Conservation (phyloP, 2,329 filamentous ascomycete genomes). For the Coleophoma crateriformis region DNA sequence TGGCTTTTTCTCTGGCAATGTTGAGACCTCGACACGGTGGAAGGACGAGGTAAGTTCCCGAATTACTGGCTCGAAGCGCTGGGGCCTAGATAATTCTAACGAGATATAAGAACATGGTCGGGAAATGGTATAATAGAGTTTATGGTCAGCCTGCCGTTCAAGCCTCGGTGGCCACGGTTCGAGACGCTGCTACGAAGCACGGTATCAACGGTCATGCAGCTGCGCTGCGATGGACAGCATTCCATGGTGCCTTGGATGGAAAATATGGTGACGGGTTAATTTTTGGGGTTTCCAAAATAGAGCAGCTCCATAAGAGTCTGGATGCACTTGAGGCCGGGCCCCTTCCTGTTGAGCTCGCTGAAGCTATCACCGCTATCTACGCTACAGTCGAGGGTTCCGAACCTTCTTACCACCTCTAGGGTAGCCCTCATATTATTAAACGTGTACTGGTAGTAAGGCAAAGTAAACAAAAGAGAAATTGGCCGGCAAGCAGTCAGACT, state of each 20-base stretch:
- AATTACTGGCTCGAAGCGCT: background rate
- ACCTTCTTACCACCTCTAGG: background rate
- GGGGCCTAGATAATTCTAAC: background rate
- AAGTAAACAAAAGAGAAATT: too few species aligned
- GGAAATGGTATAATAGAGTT: constrained; percentile 17
- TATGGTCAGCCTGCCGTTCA: constrained; percentile 26
- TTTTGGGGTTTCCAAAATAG: constrained; percentile 27
- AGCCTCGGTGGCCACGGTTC: constrained; percentile 20
- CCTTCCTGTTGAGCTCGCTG: constrained; percentile 30
- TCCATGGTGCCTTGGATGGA: constrained; percentile 28
- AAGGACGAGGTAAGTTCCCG: background rate
- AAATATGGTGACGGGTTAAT: constrained; percentile 30
- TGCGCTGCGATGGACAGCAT: constrained; percentile 34
- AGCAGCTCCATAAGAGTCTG: constrained; percentile 31
- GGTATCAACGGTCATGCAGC: constrained; percentile 33
- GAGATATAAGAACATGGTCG: constrained; percentile 5
- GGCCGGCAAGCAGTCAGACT: too few species aligned
- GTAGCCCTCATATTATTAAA: background rate
- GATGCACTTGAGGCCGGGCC: constrained; percentile 32
- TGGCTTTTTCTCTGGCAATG: constrained; percentile 21
- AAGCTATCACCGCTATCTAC: constrained; percentile 10
- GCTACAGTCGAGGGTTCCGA: background rate
- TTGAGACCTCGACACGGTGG: background rate
- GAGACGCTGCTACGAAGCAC: constrained; percentile 24
- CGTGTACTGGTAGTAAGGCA: background rate